phyloP scores from a whole-genome alignment of 2,329 filamentous ascomycete genomes.

The Beauveria bassiana region DNA sequence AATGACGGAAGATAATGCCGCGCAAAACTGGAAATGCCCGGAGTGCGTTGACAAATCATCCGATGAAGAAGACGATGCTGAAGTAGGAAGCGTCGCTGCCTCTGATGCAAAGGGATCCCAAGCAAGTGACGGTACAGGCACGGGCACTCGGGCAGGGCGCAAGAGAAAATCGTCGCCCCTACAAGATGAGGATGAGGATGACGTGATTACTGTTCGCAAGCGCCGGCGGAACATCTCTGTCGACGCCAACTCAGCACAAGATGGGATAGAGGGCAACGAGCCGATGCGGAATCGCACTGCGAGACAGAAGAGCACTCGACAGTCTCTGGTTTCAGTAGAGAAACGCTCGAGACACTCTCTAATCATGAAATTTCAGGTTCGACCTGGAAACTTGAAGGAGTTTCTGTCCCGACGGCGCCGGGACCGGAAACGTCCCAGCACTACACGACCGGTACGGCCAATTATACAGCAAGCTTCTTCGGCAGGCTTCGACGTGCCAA shows the following conservation, averaged over 20 bases:
- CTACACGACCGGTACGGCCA: constrained; percentile 16
- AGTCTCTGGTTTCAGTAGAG: constrained; percentile 34
- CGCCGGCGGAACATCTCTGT: constrained; percentile 41
- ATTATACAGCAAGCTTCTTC: background rate
- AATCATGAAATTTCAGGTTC: constrained; percentile 29
- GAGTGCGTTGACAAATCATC: constrained; percentile 34
- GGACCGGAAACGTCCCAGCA: constrained; percentile 22
- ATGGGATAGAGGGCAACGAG: constrained; percentile 24
- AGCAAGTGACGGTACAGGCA: constrained; percentile 62
- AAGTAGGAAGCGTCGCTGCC: constrained; percentile 17
- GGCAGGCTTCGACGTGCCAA: constrained; percentile 12
- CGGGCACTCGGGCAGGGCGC: constrained; percentile 68
- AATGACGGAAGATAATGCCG: constrained; percentile 12
- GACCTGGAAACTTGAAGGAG: constrained; percentile 31
- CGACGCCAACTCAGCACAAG: constrained; percentile 30
- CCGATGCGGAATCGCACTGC: constrained; percentile 41
- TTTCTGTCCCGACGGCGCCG: constrained; percentile 26
- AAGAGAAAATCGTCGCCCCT: constrained; percentile 77
- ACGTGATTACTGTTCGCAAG: constrained; percentile 43
- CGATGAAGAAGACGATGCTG: constrained; percentile 22
- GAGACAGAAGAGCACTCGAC: constrained; percentile 41
- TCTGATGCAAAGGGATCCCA: constrained; percentile 1
- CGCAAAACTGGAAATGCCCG: constrained; percentile 43
- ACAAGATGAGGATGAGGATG: constrained; percentile 52
- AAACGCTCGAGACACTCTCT: constrained; percentile 28